Evolutionary conservation across 2,329 filamentous ascomycete genomes (phyloP).

Genomic region (Ramichloridium luteum): DNA sequence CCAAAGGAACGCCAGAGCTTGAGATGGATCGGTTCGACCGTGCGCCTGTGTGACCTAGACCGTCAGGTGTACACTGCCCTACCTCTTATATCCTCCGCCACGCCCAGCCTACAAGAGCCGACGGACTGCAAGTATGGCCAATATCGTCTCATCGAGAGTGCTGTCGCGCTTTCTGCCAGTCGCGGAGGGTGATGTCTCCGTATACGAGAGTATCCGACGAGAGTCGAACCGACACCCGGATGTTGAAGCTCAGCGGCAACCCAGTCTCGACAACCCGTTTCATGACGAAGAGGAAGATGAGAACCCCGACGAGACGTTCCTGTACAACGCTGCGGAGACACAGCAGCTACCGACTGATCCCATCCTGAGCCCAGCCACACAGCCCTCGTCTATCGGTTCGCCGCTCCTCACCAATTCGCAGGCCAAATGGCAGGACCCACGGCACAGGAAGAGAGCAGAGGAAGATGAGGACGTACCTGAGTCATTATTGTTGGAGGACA

Average conservation of each 20-base stretch:
- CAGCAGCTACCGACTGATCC: conserved; percentile 25
- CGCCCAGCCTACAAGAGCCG: background rate
- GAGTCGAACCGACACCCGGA: conserved; percentile 28
- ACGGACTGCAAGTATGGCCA: conserved; percentile 2
- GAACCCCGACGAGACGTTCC: conserved; percentile 41
- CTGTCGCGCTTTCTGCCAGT: conserved; percentile 38
- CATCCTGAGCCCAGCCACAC: conserved; percentile 33
- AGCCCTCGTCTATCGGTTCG: conserved; percentile 6
- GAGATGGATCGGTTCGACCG: too few relatives aligned
- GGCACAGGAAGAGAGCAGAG: conserved; percentile 25
- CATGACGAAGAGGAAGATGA: conserved; percentile 46
- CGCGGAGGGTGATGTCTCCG: conserved; percentile 26
- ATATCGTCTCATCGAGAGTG: conserved; percentile 42
- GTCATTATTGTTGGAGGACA: conserved; percentile 48
- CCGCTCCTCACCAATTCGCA: conserved; percentile 23
- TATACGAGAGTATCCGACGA: conserved; percentile 32
- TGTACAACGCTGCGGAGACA: conserved; percentile 35
- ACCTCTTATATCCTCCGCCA: too few relatives aligned
- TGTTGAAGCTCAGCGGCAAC: conserved; percentile 33
- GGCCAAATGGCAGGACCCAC: conserved; percentile 29
- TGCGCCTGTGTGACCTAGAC: too few relatives aligned
- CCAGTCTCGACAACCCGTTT: conserved; percentile 36
- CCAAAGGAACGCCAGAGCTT: too few relatives aligned
- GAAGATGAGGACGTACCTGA: conserved; percentile 52
- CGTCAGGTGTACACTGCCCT: too few relatives aligned